Evolutionary conservation across 2,329 filamentous ascomycete genomes (phyloP).

Genomic region (Phaeophleospora eucalypticola): DNA sequence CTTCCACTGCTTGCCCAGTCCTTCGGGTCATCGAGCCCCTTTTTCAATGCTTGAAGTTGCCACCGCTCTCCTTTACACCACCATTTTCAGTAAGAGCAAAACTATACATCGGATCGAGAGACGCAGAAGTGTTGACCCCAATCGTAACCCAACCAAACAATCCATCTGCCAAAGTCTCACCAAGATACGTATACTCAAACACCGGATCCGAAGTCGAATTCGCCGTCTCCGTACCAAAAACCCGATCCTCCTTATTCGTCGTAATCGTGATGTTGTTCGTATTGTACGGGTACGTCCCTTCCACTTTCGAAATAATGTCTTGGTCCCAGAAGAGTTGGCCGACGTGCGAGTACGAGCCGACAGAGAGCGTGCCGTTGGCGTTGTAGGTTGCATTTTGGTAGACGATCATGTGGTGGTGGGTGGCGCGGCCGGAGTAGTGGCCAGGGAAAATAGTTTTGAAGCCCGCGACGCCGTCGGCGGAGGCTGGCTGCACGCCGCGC

Average conservation of each 20-base stretch:
- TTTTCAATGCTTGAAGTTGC: no score
- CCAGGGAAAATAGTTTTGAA: constrained; percentile 43
- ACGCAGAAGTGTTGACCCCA: constrained; percentile 41
- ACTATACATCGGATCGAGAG: constrained; percentile 3
- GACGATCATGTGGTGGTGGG: constrained; percentile 37
- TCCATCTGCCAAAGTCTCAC: constrained; percentile 49
- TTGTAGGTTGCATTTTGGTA: constrained; percentile 26
- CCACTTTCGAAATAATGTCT: constrained; percentile 50
- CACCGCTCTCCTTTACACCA: no score
- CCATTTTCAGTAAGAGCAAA: no score
- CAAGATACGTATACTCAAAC: constrained; percentile 54
- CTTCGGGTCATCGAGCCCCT: no score
- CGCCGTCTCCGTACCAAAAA: constrained; percentile 43
- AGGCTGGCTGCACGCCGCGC: constrained; percentile 38
- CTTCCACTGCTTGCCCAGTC: no score
- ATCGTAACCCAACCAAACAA: constrained; percentile 53
- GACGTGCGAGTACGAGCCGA: constrained; percentile 52
- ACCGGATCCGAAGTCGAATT: constrained; percentile 50
- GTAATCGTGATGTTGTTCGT: constrained; percentile 42
- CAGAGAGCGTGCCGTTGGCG: constrained; percentile 16
- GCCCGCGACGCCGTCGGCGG: constrained; percentile 36
- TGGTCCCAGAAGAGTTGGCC: constrained; percentile 65
- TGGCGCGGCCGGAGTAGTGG: constrained; percentile 39
- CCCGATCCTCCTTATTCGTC: constrained; percentile 48
- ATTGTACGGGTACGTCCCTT: constrained; percentile 42